These are phyloP conservation scores for Bombardia bombarda DNA, from an alignment of 495 filamentous ascomycete species.

Conservation along the genomic window DNA sequence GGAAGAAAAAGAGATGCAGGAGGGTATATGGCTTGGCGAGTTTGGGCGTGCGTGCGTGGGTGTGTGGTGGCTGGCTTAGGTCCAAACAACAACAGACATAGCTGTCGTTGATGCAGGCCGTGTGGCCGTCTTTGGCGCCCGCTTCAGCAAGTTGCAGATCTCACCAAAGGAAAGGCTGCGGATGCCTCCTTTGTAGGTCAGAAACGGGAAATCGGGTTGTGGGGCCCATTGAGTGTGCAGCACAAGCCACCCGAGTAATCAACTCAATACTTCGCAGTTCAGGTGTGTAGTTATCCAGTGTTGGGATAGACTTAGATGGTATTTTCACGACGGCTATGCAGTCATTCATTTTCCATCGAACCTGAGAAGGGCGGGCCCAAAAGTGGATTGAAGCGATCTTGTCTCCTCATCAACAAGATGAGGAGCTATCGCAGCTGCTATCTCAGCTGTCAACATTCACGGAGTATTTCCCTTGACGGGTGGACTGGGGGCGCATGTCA, in stretches of 20 bases:
- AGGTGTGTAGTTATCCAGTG: no score
- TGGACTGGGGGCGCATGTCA: neutral
- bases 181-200: neutral
- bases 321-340: no score
- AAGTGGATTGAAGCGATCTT: no score
- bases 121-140: neutral
- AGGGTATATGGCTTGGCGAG: neutral
- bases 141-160: neutral
- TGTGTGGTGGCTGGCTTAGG: neutral
- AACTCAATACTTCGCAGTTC: no score
- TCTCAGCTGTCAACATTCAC: constrained; percentile 5
- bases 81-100: neutral
- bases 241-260: neutral
- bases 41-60: no score
- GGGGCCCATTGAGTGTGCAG: neutral
- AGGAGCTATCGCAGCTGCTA: neutral
- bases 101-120: neutral
- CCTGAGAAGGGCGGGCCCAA: no score
- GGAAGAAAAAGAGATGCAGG: neutral
- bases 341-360: no score
- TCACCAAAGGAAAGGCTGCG: neutral
- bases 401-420: no score
- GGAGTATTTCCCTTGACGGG: constrained; percentile 8
- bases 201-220: neutral
- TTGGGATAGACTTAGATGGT: no score